Evolutionary conservation across 352 stramenopile species (phyloP), one percentile per base, ranked within the genome.

Genomic region (Thalassiosira livingstoniorum): DNA sequence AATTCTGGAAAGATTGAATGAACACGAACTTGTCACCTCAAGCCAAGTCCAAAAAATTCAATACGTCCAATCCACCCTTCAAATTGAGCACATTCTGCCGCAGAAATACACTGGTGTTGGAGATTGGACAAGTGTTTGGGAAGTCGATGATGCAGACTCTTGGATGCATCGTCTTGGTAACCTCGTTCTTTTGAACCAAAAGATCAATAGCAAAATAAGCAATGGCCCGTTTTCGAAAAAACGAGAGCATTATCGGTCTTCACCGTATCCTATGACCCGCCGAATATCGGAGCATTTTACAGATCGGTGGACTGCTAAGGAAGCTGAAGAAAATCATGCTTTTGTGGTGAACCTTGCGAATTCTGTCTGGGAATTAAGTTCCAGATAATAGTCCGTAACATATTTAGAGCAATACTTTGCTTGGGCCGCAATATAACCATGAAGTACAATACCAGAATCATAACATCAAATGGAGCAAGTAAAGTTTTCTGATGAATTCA

Each of bases 101-200:
- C 63, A 71, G 29, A 71, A 71, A 23, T 53, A 61, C 37, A 60
- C 21, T 7, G 43, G 39, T 23, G 63, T 71, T 57, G 21, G 3
- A 10, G 43, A 42, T 4, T 71, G 63, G 63, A 42, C 11, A 21
- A n/a, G 32, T 45, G 4, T 47, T 25, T 71, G 63, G 63, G 43
- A 51, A 21, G 43, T 21, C 13, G 63, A 71, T 23, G 63, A 60
- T 10, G 34, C 63, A n/a, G 23, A 57, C 3, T 11, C 21, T 10
- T 71, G 63, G 63, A 58, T 71, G 43, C 63, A 71, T 43, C 63
- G 63, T 31, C 21, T 71, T 23, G 63, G 63, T 2, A 71, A 71
- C 29, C 34, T 71, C 3, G 63, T 43, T 21, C 32, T 71, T 57
- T 25, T 71, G 18, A 71, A 71, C 21, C 63, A 71, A 42, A 71